phyloP scores from a whole-genome alignment of 805 yeast genomes.

The Schizosaccharomyces pombe region ASM294v3 CU329670.1:1822501-1823000 shows the following conservation, averaged over 20 bases:
- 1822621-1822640: constrained; percentile 60
- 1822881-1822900: neutral
- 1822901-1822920: neutral
- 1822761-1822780: neutral
- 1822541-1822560: constrained; percentile 94
- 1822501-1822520: constrained; percentile 65
- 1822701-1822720: constrained; percentile 21
- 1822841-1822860: neutral
- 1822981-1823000: neutral
- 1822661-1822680: constrained; percentile 49
- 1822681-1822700: constrained; percentile 53
- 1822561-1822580: constrained; percentile 85
- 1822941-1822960: neutral
- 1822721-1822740: neutral
- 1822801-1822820: neutral
- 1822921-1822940: neutral
- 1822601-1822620: constrained; percentile 44
- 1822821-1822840: neutral
- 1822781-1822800: neutral
- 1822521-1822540: constrained; percentile 98
- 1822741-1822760: neutral
- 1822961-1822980: neutral
- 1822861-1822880: neutral
- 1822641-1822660: constrained; percentile 55
- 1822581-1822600: constrained; percentile 40